Evolutionary conservation across 2,329 filamentous ascomycete species (phyloP).

Genomic region (Diaporthe sp.): DNA sequence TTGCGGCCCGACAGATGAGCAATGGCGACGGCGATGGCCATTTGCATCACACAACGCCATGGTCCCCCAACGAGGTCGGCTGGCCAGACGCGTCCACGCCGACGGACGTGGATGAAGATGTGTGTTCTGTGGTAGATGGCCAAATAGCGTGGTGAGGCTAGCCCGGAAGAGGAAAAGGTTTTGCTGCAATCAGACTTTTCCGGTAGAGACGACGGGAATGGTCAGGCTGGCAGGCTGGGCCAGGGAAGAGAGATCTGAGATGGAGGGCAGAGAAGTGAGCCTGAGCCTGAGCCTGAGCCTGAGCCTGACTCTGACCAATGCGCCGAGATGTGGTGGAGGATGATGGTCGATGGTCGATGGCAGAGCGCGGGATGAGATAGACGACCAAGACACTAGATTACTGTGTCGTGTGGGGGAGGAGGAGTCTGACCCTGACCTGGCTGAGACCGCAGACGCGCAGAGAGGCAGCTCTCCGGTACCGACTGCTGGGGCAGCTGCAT

Average conservation of each 20-base stretch:
- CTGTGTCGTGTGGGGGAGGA: background rate
- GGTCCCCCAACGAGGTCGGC: background rate
- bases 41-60: background rate
- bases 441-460: too few relatives aligned
- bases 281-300: background rate
- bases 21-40: background rate
- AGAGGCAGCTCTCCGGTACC: background rate
- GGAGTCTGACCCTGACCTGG: background rate
- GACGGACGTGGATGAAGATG: background rate
- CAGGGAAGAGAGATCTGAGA: background rate
- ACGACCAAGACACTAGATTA: background rate
- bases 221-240: constrained; percentile 11
- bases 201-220: constrained; percentile 6
- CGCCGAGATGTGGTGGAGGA: background rate
- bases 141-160: background rate
- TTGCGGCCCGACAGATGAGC: constrained; percentile 3
- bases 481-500: constrained; percentile 22
- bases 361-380: constrained; percentile 7
- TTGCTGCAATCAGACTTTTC: constrained; percentile 26
- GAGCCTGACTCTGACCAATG: background rate
- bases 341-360: background rate
- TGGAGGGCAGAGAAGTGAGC: background rate
- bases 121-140: background rate
- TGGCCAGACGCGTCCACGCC: background rate
- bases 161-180: background rate